phyloP scores from a whole-genome alignment of 2,329 filamentous ascomycete species.

The Fusarium sp. region DNA sequence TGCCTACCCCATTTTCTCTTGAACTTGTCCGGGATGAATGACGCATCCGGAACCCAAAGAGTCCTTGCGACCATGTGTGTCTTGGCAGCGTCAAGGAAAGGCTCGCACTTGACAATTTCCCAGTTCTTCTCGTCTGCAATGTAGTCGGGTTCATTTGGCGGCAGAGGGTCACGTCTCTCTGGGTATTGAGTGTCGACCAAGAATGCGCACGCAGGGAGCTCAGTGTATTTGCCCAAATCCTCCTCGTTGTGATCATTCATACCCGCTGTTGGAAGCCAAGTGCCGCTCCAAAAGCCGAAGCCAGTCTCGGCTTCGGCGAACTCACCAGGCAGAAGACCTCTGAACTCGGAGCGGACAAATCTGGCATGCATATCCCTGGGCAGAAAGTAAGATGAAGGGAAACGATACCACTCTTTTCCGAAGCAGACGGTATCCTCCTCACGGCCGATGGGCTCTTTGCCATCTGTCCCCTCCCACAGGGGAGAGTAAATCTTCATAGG shows the following conservation, averaged over 20 bases:
- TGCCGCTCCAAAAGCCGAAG: conserved; percentile 81
- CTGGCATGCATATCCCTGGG: conserved; percentile 85
- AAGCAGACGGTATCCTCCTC: conserved; percentile 81
- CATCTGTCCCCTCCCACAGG: conserved; percentile 64
- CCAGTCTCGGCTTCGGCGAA: conserved; percentile 78
- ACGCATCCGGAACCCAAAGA: conserved; percentile 81
- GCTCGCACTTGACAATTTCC: conserved; percentile 78
- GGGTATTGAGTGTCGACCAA: conserved; percentile 88
- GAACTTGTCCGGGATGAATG: conserved; percentile 73
- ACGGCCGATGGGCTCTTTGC: conserved; percentile 60
- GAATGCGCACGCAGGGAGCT: conserved; percentile 80
- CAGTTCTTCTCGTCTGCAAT: conserved; percentile 77
- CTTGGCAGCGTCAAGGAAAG: conserved; percentile 81
- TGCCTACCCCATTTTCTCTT: conserved; percentile 87
- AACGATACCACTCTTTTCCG: conserved; percentile 98
- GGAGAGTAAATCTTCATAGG: conserved; percentile 77
- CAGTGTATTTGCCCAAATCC: conserved; percentile 85
- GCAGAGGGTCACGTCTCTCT: conserved; percentile 56
- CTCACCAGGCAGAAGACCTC: conserved; percentile 87
- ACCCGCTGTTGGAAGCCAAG: conserved; percentile 81
- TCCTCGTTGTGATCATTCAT: conserved; percentile 95
- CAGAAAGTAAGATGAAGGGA: conserved; percentile 91
- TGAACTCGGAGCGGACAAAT: conserved; percentile 91
- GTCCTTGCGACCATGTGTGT: conserved; percentile 80
- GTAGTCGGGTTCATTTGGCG: conserved; percentile 82